These are phyloP conservation scores for Alternaria tenuissima DNA, from an alignment of 2,329 filamentous ascomycete genomes.

Conservation along the genomic window DNA sequence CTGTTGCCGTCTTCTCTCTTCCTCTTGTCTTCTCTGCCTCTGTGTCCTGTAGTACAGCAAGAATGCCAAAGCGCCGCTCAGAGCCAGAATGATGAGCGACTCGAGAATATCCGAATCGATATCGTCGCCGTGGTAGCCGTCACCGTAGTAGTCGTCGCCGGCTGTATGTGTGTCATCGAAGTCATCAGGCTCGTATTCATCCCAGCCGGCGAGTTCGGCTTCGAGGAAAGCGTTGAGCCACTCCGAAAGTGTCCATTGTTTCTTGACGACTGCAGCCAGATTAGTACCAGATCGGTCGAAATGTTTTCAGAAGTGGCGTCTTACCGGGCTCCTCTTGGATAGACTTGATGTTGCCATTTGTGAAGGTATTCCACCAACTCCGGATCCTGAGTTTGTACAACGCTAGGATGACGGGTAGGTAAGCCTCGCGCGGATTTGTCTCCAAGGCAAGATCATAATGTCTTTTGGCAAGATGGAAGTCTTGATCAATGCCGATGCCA, in stretches of 20 bases:
- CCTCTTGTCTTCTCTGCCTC: conserved; percentile 58
- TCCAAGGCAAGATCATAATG: conserved; percentile 94
- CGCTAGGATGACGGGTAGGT: conserved; percentile 88
- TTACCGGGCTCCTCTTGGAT: conserved; percentile 89
- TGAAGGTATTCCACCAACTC: conserved; percentile 94
- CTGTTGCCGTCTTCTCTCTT: conserved; percentile 43
- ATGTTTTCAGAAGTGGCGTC: conserved; percentile 30
- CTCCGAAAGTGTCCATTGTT: conserved; percentile 80
- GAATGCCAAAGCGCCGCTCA: conserved; percentile 77
- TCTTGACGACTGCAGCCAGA: conserved; percentile 64
- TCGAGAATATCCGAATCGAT: conserved; percentile 84
- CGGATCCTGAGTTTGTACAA: conserved; percentile 83
- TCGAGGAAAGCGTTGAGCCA: conserved; percentile 89
- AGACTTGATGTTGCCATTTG: conserved; percentile 87
- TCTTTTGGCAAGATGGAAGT: conserved; percentile 95
- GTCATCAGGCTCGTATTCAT: conserved; percentile 62
- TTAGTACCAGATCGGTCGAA: conserved; percentile 9
- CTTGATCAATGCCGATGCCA: conserved; percentile 88
- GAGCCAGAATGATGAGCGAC: conserved; percentile 80
- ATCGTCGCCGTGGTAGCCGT: conserved; percentile 61
- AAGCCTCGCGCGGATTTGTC: conserved; percentile 85
- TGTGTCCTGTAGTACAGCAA: conserved; percentile 84
- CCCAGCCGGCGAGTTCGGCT: conserved; percentile 63
- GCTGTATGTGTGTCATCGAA: conserved; percentile 49
- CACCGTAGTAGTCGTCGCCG: conserved; percentile 65